phyloP scores from a whole-genome alignment of 495 filamentous ascomycete genomes.

The Filosporella fistucella region DNA sequence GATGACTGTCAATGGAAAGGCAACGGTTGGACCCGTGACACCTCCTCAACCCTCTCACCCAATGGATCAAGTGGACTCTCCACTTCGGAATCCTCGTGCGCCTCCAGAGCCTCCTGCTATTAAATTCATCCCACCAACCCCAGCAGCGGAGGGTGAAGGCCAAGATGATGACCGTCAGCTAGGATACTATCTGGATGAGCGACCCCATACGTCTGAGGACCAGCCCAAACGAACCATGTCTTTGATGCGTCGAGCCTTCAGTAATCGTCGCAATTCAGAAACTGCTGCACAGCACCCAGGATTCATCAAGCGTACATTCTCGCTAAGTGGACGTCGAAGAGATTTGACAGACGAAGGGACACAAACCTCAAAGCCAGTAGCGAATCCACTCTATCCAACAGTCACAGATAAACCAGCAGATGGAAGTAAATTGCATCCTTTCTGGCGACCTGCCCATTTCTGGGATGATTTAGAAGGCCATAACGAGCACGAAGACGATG shows the following conservation, averaged over 20 bases:
- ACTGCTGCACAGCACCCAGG: slow-evolving; percentile 34
- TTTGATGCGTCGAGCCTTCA: slow-evolving; percentile 54
- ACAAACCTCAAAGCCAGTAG: slow-evolving; percentile 17
- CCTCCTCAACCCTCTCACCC: slow-evolving; percentile 40
- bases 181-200: slow-evolving; percentile 25
- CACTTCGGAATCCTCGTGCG: slow-evolving; percentile 69
- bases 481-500: no score
- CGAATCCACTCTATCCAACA: slow-evolving; percentile 30
- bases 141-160: slow-evolving; percentile 46
- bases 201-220: slow-evolving; percentile 22
- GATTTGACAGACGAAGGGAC: slow-evolving; percentile 19
- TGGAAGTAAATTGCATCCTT: slow-evolving; percentile 64
- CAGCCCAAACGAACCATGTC: slow-evolving; percentile 37
- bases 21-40: slow-evolving; percentile 32
- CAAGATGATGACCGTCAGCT: slow-evolving; percentile 51
- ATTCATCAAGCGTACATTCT: slow-evolving; percentile 38
- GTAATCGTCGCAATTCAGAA: slow-evolving; percentile 54
- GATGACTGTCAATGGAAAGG: slow-evolving; percentile 34
- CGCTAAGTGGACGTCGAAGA: slow-evolving; percentile 14
- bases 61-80: slow-evolving; percentile 55
- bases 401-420: slow-evolving; percentile 38
- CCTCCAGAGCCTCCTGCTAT: slow-evolving; percentile 58
- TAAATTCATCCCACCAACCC: slow-evolving; percentile 73
- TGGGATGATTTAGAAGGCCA: slow-evolving; percentile 61
- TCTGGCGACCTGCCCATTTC: slow-evolving; percentile 72